Evolutionary conservation across 1,139 yeast species (phyloP), one percentile per base, ranked within the genome.

Genomic region (Pichia cactophila): DNA sequence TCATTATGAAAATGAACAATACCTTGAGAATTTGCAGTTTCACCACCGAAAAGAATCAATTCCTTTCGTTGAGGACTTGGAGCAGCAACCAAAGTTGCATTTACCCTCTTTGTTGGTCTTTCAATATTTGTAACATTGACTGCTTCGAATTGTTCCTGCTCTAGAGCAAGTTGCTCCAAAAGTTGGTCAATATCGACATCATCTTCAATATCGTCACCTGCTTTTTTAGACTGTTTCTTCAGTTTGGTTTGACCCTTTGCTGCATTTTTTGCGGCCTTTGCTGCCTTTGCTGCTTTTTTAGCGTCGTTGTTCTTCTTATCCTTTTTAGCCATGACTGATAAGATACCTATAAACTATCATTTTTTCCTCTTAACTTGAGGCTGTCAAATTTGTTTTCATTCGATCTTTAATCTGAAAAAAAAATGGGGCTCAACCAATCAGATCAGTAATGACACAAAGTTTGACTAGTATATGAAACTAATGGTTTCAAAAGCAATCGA

Each of bases 21-120:
- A 52, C 57, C 56, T 23, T 76, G 66, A 2, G 79, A 77, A 33
- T 75, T 77, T 35, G 68, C 68, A 33, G 74, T 69, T 67, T 92
- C 98, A 58, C 98, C 98, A 43, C 97, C 97, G 70, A 90, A 92
- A 50, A 92, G 66, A 26, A 89, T 63, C 52, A 92, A 69, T 65
- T 92, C 98, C 35, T 80, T 72, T 59, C 83, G 83, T 1, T 87
- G 86, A 56, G 84, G 88, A 14, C 75, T 68, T 1, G 96, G 95
- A 56, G 81, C 82, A 0, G 94, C 77, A 16, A 86, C 81, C 74
- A 90, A 69, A 0, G 92, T 71, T 0, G 94, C 80, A 62, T 85
- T 88, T 50, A 86, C 73, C 55, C 97, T 72, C 54, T 74, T 81
- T 1, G 79, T 62, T 0, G 97, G 97, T 46, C 77, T 75, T 1